Percentiles rank a stretch among this genome's conserved stretches.
Conservation (phyloP, 2,329 filamentous ascomycete genomes). For the Beauveria sp. region DNA sequence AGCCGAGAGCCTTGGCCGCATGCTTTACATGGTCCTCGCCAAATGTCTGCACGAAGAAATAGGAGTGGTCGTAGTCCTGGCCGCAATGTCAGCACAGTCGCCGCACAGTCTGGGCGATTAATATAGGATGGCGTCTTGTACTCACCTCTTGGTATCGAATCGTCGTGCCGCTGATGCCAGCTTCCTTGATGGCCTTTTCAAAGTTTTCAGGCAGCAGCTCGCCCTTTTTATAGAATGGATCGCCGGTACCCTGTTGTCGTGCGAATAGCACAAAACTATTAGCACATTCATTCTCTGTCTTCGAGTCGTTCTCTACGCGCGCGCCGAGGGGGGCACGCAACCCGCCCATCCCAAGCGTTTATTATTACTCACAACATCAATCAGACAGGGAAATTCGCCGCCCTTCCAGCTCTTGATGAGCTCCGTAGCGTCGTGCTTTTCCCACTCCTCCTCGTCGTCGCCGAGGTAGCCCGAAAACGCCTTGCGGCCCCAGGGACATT, state of each 20-base stretch:
- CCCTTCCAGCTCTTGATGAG: slow-evolving; percentile 68
- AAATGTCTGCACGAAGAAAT: slow-evolving; percentile 92
- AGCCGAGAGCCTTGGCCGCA: slow-evolving; percentile 71
- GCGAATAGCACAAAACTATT: background rate
- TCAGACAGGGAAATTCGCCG: slow-evolving; percentile 63
- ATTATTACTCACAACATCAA: slow-evolving; percentile 68
- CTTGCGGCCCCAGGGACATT: slow-evolving; percentile 92
- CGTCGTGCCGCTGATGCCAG: slow-evolving; percentile 63
- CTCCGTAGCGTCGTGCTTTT: slow-evolving; percentile 86
- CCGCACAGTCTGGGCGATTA: background rate
- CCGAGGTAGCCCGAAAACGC: slow-evolving; percentile 90
- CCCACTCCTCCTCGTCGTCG: slow-evolving; percentile 67
- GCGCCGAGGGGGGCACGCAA: background rate
- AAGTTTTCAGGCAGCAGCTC: slow-evolving; percentile 95
- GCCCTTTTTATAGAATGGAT: slow-evolving; percentile 93
- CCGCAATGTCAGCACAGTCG: background rate
- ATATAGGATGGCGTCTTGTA: background rate
- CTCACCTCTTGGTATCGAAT: slow-evolving; percentile 73
- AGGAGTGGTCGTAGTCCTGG: slow-evolving; percentile 90
- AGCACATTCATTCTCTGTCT: background rate
- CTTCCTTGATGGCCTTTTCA: slow-evolving; percentile 66
- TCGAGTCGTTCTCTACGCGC: too few species aligned
- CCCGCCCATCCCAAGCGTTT: background rate
- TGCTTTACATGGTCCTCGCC: slow-evolving; percentile 85
- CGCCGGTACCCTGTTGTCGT: slow-evolving; percentile 64